Base-by-base conservation (phyloP, 805 yeast genomes). In the Candida silvatica region DNA sequence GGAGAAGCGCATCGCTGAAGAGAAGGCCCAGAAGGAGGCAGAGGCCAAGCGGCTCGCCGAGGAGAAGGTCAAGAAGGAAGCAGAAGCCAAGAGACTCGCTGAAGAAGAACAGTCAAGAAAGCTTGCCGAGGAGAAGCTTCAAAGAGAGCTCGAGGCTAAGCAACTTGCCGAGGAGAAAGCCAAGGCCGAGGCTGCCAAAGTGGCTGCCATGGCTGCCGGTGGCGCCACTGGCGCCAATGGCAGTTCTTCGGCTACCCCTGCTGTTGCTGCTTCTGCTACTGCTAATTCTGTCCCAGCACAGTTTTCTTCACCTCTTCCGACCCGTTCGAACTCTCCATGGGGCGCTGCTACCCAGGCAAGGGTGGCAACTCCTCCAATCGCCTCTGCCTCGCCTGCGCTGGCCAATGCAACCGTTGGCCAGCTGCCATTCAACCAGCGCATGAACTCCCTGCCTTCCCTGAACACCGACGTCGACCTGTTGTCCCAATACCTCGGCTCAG, bases 21-120 rank as follows among this genome's bases (percentile, higher is more conserved):
- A 22, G 32, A 25, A 33, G 18, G 31, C 24, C 20, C 20, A 22
- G 28, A 23, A n/a, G 7, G 25, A 29, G 17, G 31, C 27, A 11
- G 27, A 20, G 16, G 15, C 14, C 6, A 24, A 26, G 12, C 49
- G 64, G 49, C 66, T 55, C 37, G 63, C 66, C 52, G 52, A 63
- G 59, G 50, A 56, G 52, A 59, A 52, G 45, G 61, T 51, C 44
- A 54, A 51, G 20, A 77, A 71, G 44, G 74, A 73, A 42, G 67
- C 71, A 4, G 57, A 69, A 50, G 49, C 64, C 44, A 57, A 58
- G 47, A 58, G 64, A 52, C 60, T 68, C 52, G 61, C 52, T 27
- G 60, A 66, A 52, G 47, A 61, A 54, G 59, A 61, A 59, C 61
- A 48, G 52, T 53, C 48, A 32, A 58, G 50, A 41, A 62, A 53